Conservation (phyloP, 1,284 basidiomycete genomes). For the Polyporus tsugae region DNA sequence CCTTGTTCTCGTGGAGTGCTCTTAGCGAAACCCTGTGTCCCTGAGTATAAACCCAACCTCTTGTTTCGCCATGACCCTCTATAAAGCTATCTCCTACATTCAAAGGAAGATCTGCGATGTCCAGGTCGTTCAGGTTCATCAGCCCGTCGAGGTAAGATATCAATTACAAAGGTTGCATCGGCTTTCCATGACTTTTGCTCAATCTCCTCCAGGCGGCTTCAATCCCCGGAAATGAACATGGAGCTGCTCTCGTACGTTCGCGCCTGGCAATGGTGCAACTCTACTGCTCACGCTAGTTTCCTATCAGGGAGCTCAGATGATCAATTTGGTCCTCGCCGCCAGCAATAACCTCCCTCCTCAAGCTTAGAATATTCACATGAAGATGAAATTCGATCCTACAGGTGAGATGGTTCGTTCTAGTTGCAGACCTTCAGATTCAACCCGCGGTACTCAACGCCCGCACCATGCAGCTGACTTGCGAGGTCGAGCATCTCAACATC, state of each 20-base stretch:
- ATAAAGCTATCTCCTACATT: background rate
- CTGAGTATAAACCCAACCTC: background rate
- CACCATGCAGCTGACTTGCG: background rate
- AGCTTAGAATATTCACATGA: slow-evolving; percentile 30
- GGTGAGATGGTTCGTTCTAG: background rate
- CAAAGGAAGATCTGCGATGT: background rate
- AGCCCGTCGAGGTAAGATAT: background rate
- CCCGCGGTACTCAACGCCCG: background rate
- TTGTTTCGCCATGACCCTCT: background rate
- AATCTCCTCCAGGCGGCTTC: background rate
- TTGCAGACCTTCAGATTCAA: background rate
- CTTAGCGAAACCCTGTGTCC: background rate
- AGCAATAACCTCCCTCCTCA: slow-evolving; percentile 32
- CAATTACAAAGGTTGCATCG: background rate
- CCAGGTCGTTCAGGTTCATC: background rate
- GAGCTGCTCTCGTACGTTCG: background rate
- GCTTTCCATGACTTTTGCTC: background rate
- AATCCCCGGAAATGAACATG: background rate
- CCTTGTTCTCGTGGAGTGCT: background rate
- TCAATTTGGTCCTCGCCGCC: slow-evolving; percentile 42
- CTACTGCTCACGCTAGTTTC: background rate
- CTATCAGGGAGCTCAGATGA: slow-evolving; percentile 35
- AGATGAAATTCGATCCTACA: slow-evolving; percentile 13
- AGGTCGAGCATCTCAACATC: background rate
- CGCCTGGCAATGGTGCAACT: background rate